Conservation (phyloP, 768 basidiomycete genomes). For the Omphalotus guepiniiformis region DNA sequence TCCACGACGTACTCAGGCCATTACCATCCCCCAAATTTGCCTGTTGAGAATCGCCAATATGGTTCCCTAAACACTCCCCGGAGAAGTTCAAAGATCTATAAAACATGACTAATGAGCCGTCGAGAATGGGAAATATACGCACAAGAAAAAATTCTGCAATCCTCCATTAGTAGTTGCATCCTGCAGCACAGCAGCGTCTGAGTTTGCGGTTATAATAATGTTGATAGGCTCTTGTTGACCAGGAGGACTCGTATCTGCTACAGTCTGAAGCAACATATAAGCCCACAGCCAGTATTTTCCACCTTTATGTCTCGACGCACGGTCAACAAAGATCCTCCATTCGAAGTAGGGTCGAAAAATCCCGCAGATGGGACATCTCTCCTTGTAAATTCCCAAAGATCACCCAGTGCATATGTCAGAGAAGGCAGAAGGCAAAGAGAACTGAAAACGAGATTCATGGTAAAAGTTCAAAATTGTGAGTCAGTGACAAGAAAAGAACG, state of each 20-base stretch:
- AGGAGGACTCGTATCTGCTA: slow-evolving; percentile 53
- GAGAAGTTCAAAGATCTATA: slow-evolving; percentile 67
- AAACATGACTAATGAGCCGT: background rate
- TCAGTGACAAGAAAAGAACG: no score
- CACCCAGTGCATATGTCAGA: no score
- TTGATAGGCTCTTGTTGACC: slow-evolving; percentile 89
- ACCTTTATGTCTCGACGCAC: slow-evolving; percentile 36
- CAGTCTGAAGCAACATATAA: slow-evolving; percentile 32
- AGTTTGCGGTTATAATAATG: slow-evolving; percentile 71
- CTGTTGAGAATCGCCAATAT: slow-evolving; percentile 59
- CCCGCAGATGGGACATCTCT: slow-evolving; percentile 47
- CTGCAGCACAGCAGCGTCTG: slow-evolving; percentile 64
- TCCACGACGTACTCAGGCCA: slow-evolving; percentile 50
- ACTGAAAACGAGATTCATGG: no score
- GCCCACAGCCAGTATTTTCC: background rate
- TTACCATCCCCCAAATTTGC: slow-evolving; percentile 84
- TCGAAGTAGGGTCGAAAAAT: slow-evolving; percentile 51
- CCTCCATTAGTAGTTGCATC: slow-evolving; percentile 62
- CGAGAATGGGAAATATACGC: slow-evolving; percentile 24
- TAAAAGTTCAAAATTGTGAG: no score
- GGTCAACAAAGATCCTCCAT: slow-evolving; percentile 68
- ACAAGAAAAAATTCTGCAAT: slow-evolving; percentile 79
- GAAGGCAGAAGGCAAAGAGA: no score
- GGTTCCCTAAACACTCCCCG: slow-evolving; percentile 82
- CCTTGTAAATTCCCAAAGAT: no score